Base-by-base conservation (phyloP, 2,329 filamentous ascomycete genomes). In the Fusarium clavum region DNA sequence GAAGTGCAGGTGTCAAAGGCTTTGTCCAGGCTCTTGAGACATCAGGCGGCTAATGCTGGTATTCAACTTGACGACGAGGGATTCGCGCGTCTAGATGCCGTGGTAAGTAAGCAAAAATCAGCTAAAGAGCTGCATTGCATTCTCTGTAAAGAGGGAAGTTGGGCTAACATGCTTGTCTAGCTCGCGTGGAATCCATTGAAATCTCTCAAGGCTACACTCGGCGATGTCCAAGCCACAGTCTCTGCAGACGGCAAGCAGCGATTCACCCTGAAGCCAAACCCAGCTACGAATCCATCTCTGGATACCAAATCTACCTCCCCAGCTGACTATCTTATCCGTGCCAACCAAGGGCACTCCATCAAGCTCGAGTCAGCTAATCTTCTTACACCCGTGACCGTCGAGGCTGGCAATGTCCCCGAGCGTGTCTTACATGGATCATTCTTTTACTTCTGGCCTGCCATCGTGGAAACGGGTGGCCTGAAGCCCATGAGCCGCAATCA, bases 281-380 rank as follows among this genome's bases (percentile, higher is more conserved):
- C 77, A 11, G 59, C 61, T 18, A 73, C 74, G 43, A 75, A 77
- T 57, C 71, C 75, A 4, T 68, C 64, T 8, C 53, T 58, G 57
- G 75, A 57, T 6, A 49, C 58, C 13, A 68, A 74, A 20, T 77
- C 78, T 22, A 76, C 77, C 11, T 83, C 91, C 52, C 86, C 93
- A 0, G 79, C 85, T 1, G 85, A 92, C 79, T 98, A 91, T 83
- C 85, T 97, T 32, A 98, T 99, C 81, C 94, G 96, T 75, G 96
- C 96, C 29, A 97, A 97, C 77, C 96, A 98, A 82, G 96, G 96
- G 57, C 96, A 98, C 83, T 94, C 89, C 74, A 92, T 99, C 77
- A 89, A 90, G 76, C 82, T 90, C 38, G 91, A 93, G 29, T 89
- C 89, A n/a, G 88, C 91, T 48, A 87, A 87, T 0, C 86, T 97